These are phyloP conservation scores for Mortierella polycephala DNA, from an alignment of 371 early-diverging fungal species.

Conservation along the genomic window DNA sequence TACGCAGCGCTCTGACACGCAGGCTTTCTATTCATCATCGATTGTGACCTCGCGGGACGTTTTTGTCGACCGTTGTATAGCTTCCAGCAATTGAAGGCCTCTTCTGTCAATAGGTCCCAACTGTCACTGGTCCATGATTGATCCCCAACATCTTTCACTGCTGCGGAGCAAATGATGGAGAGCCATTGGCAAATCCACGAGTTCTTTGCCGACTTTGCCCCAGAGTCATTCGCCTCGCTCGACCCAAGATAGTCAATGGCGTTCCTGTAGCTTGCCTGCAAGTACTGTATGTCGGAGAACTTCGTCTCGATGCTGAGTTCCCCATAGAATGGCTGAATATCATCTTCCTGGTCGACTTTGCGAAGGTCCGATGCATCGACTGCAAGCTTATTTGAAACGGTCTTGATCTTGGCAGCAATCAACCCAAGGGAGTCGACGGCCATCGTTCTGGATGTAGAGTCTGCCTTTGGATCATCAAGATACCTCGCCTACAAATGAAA, in stretches of 20 bases:
- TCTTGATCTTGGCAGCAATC: constrained; percentile 67
- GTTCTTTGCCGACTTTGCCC: constrained; percentile 34
- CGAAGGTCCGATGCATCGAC: not conserved
- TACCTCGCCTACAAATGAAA: constrained; percentile 57
- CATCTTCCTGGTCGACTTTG: constrained; percentile 1
- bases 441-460: constrained; percentile 68
- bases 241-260: constrained; percentile 32
- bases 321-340: constrained; percentile 24
- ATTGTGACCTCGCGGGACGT: not conserved
- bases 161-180: constrained; percentile 7
- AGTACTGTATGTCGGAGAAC: constrained; percentile 4
- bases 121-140: constrained; percentile 6
- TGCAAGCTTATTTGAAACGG: constrained; percentile 18
- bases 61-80: constrained; percentile 18
- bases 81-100: constrained; percentile 29
- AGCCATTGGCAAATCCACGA: constrained; percentile 42
- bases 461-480: constrained; percentile 69
- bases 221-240: constrained; percentile 26
- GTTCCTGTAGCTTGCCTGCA: constrained; percentile 33
- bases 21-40: not conserved
- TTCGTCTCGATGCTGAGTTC: constrained; percentile 17
- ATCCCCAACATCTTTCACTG: constrained; percentile 2
- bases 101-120: constrained; percentile 23
- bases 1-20: constrained; percentile 52
- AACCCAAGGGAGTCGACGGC: constrained; percentile 84